Evolutionary conservation across 192 early-diverging fungal genomes (phyloP).

Genomic region (Cladochytrium replicatum): DNA sequence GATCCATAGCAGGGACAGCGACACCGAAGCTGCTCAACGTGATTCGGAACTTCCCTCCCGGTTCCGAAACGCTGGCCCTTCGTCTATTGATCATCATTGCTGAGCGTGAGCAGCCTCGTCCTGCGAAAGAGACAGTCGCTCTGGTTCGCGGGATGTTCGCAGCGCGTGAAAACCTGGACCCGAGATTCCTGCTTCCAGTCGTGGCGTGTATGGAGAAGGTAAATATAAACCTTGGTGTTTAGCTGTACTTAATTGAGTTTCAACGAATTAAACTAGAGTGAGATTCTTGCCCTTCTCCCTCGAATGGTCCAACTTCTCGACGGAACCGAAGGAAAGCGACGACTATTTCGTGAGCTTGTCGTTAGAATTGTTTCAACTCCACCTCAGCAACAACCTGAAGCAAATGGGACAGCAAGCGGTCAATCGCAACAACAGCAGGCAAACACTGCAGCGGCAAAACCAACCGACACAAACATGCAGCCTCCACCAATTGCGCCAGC

Average conservation of each 20-base stretch:
- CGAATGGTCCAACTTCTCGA: conserved; percentile 53
- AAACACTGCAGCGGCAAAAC: not conserved
- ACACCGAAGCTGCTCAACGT: conserved; percentile 37
- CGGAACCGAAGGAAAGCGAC: conserved; percentile 48
- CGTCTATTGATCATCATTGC: conserved; percentile 52
- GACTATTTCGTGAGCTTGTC: conserved; percentile 53
- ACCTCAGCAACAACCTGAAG: too few species aligned
- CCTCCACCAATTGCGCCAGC: conserved; percentile 39
- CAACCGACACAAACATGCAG: not conserved
- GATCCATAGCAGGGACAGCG: conserved; percentile 40
- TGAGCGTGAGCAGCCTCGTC: conserved; percentile 45
- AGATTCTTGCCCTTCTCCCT: conserved; percentile 48
- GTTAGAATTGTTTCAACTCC: conserved; percentile 49
- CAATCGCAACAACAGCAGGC: conserved; percentile 1
- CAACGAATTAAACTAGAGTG: conserved; percentile 23
- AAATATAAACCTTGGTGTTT: conserved; percentile 7
- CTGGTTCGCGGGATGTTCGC: conserved; percentile 41
- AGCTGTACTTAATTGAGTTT: not conserved
- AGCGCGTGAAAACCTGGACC: conserved; percentile 46
- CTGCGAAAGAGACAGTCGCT: conserved; percentile 40
- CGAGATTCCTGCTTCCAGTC: conserved; percentile 59
- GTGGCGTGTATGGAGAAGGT: conserved; percentile 54
- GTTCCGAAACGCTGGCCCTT: conserved; percentile 57
- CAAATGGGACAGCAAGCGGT: not conserved
- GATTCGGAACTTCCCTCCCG: conserved; percentile 58